Conservation (phyloP, 495 filamentous ascomycete genomes). For the Neurospora sp. region DNA sequence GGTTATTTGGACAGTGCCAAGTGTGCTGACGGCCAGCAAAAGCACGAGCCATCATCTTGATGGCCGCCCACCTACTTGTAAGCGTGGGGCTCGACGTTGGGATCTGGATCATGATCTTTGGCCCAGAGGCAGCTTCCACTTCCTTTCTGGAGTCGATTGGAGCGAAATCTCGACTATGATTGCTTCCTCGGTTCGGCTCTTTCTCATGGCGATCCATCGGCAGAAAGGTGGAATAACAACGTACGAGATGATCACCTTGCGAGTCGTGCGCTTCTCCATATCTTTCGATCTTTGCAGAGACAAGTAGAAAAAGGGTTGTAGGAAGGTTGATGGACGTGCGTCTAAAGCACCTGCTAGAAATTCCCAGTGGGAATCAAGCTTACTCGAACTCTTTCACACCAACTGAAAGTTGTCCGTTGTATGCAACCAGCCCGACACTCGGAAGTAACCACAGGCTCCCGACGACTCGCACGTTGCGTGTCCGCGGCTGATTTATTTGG, state of each 20-base stretch:
- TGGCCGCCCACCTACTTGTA: neutral
- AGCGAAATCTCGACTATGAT: neutral
- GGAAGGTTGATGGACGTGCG: neutral
- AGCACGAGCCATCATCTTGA: neutral
- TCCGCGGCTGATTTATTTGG: neutral
- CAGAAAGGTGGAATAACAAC: neutral
- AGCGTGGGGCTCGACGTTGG: neutral
- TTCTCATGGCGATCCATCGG: neutral
- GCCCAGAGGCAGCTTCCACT: neutral
- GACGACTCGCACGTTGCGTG: neutral
- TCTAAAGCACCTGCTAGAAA: neutral
- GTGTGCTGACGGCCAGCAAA: neutral
- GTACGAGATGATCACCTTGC: neutral
- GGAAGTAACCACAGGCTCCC: neutral
- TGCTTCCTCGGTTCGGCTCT: neutral
- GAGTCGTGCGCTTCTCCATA: neutral
- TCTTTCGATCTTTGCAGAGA: neutral
- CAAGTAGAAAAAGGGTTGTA: neutral
- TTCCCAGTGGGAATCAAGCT: neutral
- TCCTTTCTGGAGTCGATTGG: neutral
- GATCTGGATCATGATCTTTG: neutral
- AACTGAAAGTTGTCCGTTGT: neutral
- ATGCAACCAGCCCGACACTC: neutral
- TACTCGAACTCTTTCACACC: neutral
- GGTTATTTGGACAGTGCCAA: neutral